Evolutionary conservation across 768 basidiomycete genomes (phyloP), one percentile per base, ranked within the genome.

Genomic region (Amanita molliuscula): DNA sequence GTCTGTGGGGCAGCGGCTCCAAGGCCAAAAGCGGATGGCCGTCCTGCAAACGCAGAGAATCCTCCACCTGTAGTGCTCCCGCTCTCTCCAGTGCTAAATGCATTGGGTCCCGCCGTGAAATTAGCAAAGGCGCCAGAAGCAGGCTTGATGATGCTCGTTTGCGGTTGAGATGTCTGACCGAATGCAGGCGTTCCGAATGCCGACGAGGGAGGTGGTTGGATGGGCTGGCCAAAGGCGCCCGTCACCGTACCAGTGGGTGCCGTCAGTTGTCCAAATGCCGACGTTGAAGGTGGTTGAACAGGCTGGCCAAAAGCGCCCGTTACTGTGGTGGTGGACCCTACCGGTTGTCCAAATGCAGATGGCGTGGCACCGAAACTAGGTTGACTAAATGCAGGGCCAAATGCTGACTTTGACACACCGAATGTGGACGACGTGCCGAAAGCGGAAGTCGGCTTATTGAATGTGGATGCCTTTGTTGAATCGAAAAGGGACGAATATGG

Each of bases 21-120:
- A 3, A 62, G 31, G 18, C 67, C 64, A 56, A 81, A 79, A 16
- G 71, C 59, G 15, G 76, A 61, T 0, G 73, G 67, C 38, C 73
- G 67, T 3, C 67, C 65, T n/a, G 75, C 65, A 57, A 81, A 81
- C 3, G 75, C 71, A 28, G 75, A 72, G 53, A 78, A 79, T 3
- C 66, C 75, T 13, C 74, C 67, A 1, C 72, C 67, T 13, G 61
- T 61, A 1, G 61, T 52, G 28, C 53, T 34, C 16, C 45, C 45
- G 16, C 54, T 28, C 10, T 53, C 48, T 21, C 46, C 47, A 36
- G 26, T 51, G 1, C 64, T 71, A 38, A 71, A 65, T 0, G 66
- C 64, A 41, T 65, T 57, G 9, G 68, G 56, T 11, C 65, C 61
- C 8, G 61, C 54, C 6, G 66, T 61, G 47, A 69, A 69, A 0